Evolutionary conservation across 2,329 filamentous ascomycete species (phyloP).

Genomic region (Cladosporium sphaerospermum): DNA sequence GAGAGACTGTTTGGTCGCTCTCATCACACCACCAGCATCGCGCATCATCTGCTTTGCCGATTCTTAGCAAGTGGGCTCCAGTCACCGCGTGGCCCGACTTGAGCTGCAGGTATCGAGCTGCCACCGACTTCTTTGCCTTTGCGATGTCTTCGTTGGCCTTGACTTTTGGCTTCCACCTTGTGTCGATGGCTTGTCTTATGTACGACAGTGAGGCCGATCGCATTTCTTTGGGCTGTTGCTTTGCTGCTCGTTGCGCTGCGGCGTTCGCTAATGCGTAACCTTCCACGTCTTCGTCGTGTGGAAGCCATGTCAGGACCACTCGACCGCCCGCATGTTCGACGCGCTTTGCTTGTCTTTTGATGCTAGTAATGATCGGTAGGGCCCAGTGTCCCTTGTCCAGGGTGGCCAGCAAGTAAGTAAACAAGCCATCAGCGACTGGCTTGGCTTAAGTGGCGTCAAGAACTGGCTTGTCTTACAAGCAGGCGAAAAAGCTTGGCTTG

Average conservation of each 20-base stretch:
- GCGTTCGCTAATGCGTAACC: background rate
- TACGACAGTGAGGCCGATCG: slow-evolving; percentile 6
- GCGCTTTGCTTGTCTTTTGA: too few species aligned
- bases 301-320: too few species aligned
- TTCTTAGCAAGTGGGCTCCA: background rate
- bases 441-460: too few species aligned
- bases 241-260: background rate
- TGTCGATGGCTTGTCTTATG: background rate
- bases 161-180: background rate
- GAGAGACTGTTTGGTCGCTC: slow-evolving; percentile 2
- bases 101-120: slow-evolving; percentile 5
- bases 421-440: too few species aligned
- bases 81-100: slow-evolving; percentile 6
- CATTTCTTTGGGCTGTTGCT: too few species aligned
- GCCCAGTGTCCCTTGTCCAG: too few species aligned
- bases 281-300: too few species aligned
- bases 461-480: too few species aligned
- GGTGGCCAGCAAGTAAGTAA: too few species aligned
- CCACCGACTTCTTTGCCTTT: slow-evolving; percentile 4
- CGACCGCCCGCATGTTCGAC: too few species aligned
- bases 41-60: background rate
- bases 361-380: too few species aligned
- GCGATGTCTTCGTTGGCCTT: slow-evolving; percentile 5
- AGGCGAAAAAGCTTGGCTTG: too few species aligned
- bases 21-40: background rate